phyloP scores from a whole-genome alignment of 495 filamentous ascomycete genomes.

The Aspergillus homomorphus region DNA sequence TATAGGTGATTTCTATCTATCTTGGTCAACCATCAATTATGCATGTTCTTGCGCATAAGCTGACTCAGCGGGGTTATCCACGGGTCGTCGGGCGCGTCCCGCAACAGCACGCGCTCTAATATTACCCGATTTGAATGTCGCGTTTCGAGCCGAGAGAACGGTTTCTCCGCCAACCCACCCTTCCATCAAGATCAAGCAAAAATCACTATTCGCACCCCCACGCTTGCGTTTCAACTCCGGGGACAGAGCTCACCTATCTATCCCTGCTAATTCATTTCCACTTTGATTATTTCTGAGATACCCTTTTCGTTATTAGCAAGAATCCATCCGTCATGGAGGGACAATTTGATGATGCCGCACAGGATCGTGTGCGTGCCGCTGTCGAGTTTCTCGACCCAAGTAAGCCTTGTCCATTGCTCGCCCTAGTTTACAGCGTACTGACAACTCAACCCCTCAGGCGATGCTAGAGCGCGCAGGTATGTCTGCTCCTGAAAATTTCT shows the following conservation, averaged over 20 bases:
- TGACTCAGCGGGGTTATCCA: constrained; percentile 16
- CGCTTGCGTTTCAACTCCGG: not conserved
- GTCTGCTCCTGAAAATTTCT: constrained; percentile 13
- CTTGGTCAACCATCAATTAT: not conserved
- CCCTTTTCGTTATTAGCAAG: constrained; percentile 13
- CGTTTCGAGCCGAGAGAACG: constrained; percentile 19
- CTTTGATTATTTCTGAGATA: constrained; percentile 5
- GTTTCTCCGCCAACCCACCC: constrained; percentile 24
- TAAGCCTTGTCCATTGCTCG: constrained; percentile 38
- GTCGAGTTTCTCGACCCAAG: constrained; percentile 84
- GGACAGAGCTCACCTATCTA: not conserved
- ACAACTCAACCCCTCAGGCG: constrained; percentile 32
- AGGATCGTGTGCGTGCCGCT: constrained; percentile 75
- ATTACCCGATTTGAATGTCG: constrained; percentile 37
- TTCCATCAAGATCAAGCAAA: constrained; percentile 11
- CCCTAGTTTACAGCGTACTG: constrained; percentile 14
- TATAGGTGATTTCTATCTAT: too few relatives aligned
- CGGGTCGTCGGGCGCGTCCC: constrained; percentile 17
- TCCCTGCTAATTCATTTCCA: not conserved
- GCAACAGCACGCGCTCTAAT: constrained; percentile 36
- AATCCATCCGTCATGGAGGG: constrained; percentile 58
- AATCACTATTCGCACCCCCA: constrained; percentile 2
- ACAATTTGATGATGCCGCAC: constrained; percentile 72
- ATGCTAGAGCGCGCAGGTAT: constrained; percentile 59
- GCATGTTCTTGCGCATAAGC: not conserved